A percentile compares a stretch with the other conserved stretches of the same genome.
Conservation (phyloP, 139 green algal species). For the Ostreobium quekettii region DNA sequence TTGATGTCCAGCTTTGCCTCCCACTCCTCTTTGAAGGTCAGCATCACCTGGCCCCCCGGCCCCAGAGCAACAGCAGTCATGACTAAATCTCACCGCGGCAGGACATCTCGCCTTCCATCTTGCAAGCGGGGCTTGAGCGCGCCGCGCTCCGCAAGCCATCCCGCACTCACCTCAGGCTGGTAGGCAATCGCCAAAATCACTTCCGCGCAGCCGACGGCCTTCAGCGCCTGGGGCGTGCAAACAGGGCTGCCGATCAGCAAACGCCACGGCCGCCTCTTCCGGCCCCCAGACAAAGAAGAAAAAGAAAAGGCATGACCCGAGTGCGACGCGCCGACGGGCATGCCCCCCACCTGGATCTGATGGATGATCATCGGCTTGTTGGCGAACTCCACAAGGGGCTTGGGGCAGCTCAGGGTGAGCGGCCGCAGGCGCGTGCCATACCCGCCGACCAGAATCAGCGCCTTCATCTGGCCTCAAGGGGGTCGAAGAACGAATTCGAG, state of each 20-base stretch:
- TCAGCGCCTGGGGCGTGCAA: conserved; percentile 79
- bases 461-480: conserved; percentile 50
- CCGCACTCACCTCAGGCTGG: conserved; percentile 62
- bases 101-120: too few species aligned
- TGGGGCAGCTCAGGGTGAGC: conserved; percentile 72
- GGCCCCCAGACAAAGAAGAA: too few species aligned
- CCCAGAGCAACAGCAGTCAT: too few species aligned
- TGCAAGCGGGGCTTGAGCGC: too few species aligned
- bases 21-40: conserved; percentile 90
- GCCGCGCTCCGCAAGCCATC: conserved; percentile 8
- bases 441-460: conserved; percentile 81
- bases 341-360: conserved; percentile 83
- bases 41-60: conserved; percentile 81
- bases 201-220: conserved; percentile 78
- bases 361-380: conserved; percentile 99
- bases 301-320: too few species aligned
- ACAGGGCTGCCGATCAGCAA: too few species aligned
- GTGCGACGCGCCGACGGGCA: too few species aligned
- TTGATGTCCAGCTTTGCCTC: conserved; percentile 91
- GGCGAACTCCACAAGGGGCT: conserved; percentile 93
- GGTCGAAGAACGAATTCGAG: background rate
- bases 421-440: conserved; percentile 80
- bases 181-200: conserved; percentile 98
- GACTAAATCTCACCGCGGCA: too few species aligned
- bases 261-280: too few species aligned